phyloP scores from a whole-genome alignment of 176 grass and related monocot species.

The Triticum monococcum region DNA sequence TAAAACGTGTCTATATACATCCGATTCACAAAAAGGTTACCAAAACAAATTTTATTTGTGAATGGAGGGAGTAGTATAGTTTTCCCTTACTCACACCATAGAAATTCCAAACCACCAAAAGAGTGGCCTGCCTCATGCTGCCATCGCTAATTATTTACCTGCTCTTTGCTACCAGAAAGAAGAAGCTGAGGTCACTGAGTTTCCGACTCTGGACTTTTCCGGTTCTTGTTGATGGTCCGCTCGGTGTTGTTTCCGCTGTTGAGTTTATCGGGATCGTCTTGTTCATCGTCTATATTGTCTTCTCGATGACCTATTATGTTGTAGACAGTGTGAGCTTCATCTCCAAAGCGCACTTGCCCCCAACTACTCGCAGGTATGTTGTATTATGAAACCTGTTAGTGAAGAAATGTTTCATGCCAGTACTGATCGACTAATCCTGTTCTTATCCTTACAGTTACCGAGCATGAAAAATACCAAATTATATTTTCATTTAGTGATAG shows the following conservation, averaged over 20 bases:
- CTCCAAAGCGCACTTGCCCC: conserved; percentile 32
- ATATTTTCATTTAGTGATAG: not conserved
- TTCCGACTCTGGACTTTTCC: conserved; percentile 96
- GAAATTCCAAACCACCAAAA: conserved; percentile 1
- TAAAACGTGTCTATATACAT: too few species aligned
- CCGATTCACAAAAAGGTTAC: too few species aligned
- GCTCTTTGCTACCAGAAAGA: conserved; percentile 48
- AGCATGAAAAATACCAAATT: not conserved
- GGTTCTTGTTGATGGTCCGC: conserved; percentile 73
- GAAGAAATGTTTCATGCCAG: not conserved
- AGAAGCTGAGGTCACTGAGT: conserved; percentile 57
- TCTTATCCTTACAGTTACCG: not conserved
- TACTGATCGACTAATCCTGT: not conserved
- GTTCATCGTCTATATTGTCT: conserved; percentile 63
- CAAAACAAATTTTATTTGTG: too few species aligned
- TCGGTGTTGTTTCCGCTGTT: conserved; percentile 84
- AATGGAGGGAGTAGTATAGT: too few species aligned
- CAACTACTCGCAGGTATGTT: conserved; percentile 47
- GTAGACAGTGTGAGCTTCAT: conserved; percentile 37
- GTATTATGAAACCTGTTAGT: not conserved
- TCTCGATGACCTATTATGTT: conserved; percentile 62
- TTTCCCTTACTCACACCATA: not conserved
- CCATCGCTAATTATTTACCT: not conserved
- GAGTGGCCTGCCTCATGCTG: conserved; percentile 1
- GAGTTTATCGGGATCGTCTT: conserved; percentile 84